phyloP scores from a whole-genome alignment of 306 rosid species.

The Cyamopsis tetragonoloba region DNA sequence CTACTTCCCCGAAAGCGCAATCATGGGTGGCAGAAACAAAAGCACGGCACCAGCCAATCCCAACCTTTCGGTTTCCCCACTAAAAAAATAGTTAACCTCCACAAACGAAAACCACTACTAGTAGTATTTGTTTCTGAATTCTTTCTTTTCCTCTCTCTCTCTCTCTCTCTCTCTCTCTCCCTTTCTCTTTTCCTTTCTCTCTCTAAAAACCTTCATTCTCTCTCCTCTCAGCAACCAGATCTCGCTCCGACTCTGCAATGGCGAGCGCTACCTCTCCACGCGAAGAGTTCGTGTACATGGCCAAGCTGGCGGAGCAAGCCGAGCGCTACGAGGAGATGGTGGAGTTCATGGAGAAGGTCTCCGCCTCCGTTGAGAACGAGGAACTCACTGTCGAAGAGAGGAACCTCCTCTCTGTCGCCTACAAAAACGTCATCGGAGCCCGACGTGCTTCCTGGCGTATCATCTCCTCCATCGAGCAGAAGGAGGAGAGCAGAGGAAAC shows the following conservation, averaged over 20 bases:
- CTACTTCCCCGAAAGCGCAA: conserved; percentile 36
- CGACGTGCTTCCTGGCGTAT: conserved; percentile 96
- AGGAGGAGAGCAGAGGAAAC: conserved; percentile 99
- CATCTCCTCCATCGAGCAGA: conserved; percentile 96
- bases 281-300: conserved; percentile 94
- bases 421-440: conserved; percentile 97
- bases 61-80: conserved; percentile 27
- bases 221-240: conserved; percentile 16
- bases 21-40: conserved; percentile 42
- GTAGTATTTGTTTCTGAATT: neutral
- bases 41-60: neutral
- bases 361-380: conserved; percentile 67
- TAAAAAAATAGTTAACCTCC: conserved; percentile 23
- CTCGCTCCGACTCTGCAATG: conserved; percentile 42
- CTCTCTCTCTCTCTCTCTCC: neutral
- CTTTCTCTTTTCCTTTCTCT: neutral
- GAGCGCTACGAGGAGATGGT: conserved; percentile 99
- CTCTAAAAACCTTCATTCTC: neutral
- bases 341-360: conserved; percentile 96
- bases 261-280: conserved; percentile 68
- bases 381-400: conserved; percentile 93
- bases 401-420: conserved; percentile 91
- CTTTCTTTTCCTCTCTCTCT: neutral
- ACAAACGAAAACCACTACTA: neutral
- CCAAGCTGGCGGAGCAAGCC: conserved; percentile 98